A percentile compares a stretch with the other conserved stretches of the same genome.
Conservation (phyloP, 164 flowering plant genomes). For the Berberis thunbergii region DNA sequence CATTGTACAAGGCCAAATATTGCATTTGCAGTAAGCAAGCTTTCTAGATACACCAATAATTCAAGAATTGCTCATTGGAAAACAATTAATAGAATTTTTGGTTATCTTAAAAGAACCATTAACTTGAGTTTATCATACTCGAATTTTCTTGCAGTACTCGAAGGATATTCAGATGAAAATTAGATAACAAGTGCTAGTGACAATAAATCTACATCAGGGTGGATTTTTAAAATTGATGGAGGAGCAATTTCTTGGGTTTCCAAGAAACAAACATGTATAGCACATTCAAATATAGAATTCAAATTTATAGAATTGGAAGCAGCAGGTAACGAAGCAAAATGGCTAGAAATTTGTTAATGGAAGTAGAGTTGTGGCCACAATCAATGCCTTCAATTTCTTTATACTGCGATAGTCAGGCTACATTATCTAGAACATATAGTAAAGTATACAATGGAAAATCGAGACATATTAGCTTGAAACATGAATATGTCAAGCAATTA, state of each 20-base stretch:
- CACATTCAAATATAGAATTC: not conserved
- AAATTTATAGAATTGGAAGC: conserved; percentile 2
- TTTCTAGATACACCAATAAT: conserved; percentile 1
- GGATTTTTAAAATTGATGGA: not conserved
- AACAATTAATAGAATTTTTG: not conserved
- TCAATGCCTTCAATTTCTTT: too few relatives aligned
- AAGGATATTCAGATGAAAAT: not conserved
- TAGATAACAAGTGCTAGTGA: not conserved
- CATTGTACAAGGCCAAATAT: too few relatives aligned
- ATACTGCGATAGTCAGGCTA: too few relatives aligned
- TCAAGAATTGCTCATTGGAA: conserved; percentile 1
- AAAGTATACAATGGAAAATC: not conserved
- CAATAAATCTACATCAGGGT: not conserved
- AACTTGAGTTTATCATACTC: not conserved
- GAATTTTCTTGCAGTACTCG: not conserved
- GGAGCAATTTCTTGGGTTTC: not conserved
- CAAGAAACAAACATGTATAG: conserved; percentile 1
- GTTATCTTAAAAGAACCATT: not conserved
- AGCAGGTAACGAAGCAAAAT: not conserved
- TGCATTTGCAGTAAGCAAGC: not conserved
- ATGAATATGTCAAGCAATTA: conserved; percentile 1
- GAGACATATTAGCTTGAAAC: not conserved
- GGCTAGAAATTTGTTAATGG: not conserved
- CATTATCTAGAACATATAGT: not conserved
- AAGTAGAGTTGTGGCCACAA: not conserved